Evolutionary conservation across 192 early-diverging fungal genomes (phyloP).

Genomic region (Entophlyctis helioformis): DNA sequence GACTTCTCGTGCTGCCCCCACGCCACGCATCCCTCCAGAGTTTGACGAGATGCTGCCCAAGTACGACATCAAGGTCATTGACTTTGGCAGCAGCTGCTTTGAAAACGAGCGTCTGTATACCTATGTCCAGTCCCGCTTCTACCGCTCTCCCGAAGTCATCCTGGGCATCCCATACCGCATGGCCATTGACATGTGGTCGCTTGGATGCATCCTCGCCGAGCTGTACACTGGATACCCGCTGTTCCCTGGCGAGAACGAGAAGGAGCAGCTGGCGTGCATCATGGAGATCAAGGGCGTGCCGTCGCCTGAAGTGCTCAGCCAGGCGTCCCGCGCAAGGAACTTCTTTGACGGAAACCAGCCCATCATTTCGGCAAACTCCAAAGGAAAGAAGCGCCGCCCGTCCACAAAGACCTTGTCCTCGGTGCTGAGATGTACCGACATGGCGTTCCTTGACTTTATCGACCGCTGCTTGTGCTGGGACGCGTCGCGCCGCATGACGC

Average conservation of each 20-base stretch:
- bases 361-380: slow-evolving; percentile 61
- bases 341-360: slow-evolving; percentile 71
- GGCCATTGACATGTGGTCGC: slow-evolving; percentile 94
- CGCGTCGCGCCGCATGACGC: slow-evolving; percentile 74
- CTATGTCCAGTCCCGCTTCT: slow-evolving; percentile 95
- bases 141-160: slow-evolving; percentile 95
- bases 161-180: slow-evolving; percentile 74
- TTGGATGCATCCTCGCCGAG: slow-evolving; percentile 93
- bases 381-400: slow-evolving; percentile 79
- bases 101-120: slow-evolving; percentile 92
- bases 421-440: slow-evolving; percentile 63
- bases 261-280: slow-evolving; percentile 89
- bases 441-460: slow-evolving; percentile 78
- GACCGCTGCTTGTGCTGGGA: slow-evolving; percentile 77
- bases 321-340: slow-evolving; percentile 63
- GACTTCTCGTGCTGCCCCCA: slow-evolving; percentile 1
- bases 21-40: slow-evolving; percentile 20
- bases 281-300: slow-evolving; percentile 88
- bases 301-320: slow-evolving; percentile 56
- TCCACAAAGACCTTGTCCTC: slow-evolving; percentile 62
- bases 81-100: slow-evolving; percentile 92
- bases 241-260: slow-evolving; percentile 96
- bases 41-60: slow-evolving; percentile 16
- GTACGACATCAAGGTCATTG: slow-evolving; percentile 89
- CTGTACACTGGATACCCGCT: slow-evolving; percentile 73